Evolutionary conservation across 495 filamentous ascomycete genomes (phyloP).

Genomic region (Xylaria telfairii): DNA sequence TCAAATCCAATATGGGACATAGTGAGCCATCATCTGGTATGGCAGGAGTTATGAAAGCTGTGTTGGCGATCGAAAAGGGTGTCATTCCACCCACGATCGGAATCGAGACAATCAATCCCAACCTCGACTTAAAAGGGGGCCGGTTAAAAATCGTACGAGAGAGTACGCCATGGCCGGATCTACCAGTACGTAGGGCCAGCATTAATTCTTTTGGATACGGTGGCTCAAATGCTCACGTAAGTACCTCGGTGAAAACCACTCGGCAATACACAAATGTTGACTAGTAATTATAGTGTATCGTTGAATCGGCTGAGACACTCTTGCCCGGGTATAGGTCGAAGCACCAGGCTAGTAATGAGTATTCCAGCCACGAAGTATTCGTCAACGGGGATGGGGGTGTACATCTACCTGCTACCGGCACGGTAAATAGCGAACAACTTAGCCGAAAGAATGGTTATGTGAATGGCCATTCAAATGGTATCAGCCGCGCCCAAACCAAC

Average conservation of each 20-base stretch:
- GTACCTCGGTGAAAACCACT: not conserved
- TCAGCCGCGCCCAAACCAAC: not conserved
- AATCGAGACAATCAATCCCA: slow-evolving; percentile 46
- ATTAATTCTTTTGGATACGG: slow-evolving; percentile 62
- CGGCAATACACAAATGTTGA: not conserved
- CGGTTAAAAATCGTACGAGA: not conserved
- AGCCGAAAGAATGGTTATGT: not conserved
- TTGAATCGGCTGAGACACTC: not conserved
- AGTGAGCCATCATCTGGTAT: slow-evolving; percentile 54
- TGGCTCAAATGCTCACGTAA: slow-evolving; percentile 57
- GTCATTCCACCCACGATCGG: slow-evolving; percentile 41
- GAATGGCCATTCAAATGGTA: not conserved
- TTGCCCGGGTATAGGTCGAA: not conserved
- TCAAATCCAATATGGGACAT: slow-evolving; percentile 62
- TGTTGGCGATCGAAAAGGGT: slow-evolving; percentile 53
- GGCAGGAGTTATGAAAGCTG: slow-evolving; percentile 54
- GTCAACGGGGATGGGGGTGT: not conserved
- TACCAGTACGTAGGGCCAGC: slow-evolving; percentile 39
- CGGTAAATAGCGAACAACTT: not conserved
- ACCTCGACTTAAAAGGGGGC: slow-evolving; percentile 36
- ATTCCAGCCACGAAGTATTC: not conserved
- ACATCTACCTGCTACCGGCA: not conserved
- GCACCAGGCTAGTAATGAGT: not conserved
- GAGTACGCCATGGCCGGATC: slow-evolving; percentile 11
- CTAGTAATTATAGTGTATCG: not conserved